Percentiles rank a stretch among this genome's conserved stretches.
Evolutionary conservation across 73 alveolate genomes (phyloP).

Genomic region (Urostyla sp.): DNA sequence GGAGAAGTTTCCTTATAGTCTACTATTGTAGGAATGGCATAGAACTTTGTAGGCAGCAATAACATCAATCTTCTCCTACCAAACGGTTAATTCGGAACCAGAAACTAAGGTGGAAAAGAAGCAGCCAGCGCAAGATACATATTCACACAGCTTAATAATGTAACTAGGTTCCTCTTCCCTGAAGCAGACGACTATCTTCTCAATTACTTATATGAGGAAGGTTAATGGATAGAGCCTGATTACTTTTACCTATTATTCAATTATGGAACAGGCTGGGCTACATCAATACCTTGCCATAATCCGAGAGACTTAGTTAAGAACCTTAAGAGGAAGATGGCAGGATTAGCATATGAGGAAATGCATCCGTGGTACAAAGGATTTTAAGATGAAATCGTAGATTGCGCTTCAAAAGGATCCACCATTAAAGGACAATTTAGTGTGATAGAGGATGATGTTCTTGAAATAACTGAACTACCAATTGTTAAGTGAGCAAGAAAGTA

Average conservation of each 20-base stretch:
- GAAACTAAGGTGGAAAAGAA: conserved; percentile 99
- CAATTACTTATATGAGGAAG: conserved; percentile 98
- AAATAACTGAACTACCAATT: conserved; percentile 94
- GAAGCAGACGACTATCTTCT: conserved; percentile 96
- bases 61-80: conserved; percentile 96
- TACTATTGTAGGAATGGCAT: conserved; percentile 98
- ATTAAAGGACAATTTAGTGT: conserved; percentile 88
- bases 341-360: conserved; percentile 67
- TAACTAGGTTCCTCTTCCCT: conserved; percentile 93
- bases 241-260: conserved; percentile 98
- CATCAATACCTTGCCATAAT: conserved; percentile 93
- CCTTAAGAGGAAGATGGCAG: conserved; percentile 83
- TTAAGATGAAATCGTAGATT: conserved; percentile 84
- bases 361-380: conserved; percentile 96
- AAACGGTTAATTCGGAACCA: conserved; percentile 98
- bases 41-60: conserved; percentile 98
- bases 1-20: conserved; percentile 96
- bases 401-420: conserved; percentile 68
- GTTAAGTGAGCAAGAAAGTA: conserved; percentile 96
- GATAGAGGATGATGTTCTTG: conserved; percentile 82
- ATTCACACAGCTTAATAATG: conserved; percentile 90
- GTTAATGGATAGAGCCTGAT: conserved; percentile 99
- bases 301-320: conserved; percentile 96
- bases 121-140: conserved; percentile 99
- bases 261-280: conserved; percentile 99